Conservation (phyloP, 2,329 filamentous ascomycete genomes). For the Epichloe amarillans region DNA sequence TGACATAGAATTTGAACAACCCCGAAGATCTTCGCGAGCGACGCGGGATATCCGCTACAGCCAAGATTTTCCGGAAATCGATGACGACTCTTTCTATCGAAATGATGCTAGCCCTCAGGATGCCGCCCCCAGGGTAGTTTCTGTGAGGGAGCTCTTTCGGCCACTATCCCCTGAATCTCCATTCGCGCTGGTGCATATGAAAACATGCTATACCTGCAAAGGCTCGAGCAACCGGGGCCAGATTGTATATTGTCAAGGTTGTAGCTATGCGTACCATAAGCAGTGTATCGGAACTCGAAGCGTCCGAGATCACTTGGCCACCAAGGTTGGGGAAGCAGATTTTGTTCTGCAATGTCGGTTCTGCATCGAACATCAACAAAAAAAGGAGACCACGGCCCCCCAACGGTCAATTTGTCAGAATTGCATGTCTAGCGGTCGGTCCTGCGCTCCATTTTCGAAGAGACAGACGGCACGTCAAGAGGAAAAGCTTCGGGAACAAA, state of each 20-base stretch:
- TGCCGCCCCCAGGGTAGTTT: constrained; percentile 41
- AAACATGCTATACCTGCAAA: constrained; percentile 58
- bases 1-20: constrained; percentile 39
- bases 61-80: constrained; percentile 39
- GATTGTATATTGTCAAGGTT: constrained; percentile 83
- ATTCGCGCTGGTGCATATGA: constrained; percentile 59
- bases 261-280: constrained; percentile 72
- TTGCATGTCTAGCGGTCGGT: constrained; percentile 50
- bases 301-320: constrained; percentile 73
- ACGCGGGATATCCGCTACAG: constrained; percentile 31
- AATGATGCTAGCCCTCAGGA: constrained; percentile 31
- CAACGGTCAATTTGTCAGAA: constrained; percentile 56
- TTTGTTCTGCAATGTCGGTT: constrained; percentile 86
- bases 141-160: constrained; percentile 63
- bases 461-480: constrained; percentile 67
- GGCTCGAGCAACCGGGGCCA: constrained; percentile 38
- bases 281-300: constrained; percentile 63
- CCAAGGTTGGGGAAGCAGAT: constrained; percentile 61
- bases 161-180: constrained; percentile 43
- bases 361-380: constrained; percentile 56
- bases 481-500: constrained; percentile 68
- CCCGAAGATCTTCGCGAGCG: constrained; percentile 35
- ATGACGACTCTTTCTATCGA: constrained; percentile 43
- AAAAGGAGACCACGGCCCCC: constrained; percentile 56
- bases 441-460: constrained; percentile 63